Conservation (phyloP, 75 land plant species). For the Larix kaempferi region DNA sequence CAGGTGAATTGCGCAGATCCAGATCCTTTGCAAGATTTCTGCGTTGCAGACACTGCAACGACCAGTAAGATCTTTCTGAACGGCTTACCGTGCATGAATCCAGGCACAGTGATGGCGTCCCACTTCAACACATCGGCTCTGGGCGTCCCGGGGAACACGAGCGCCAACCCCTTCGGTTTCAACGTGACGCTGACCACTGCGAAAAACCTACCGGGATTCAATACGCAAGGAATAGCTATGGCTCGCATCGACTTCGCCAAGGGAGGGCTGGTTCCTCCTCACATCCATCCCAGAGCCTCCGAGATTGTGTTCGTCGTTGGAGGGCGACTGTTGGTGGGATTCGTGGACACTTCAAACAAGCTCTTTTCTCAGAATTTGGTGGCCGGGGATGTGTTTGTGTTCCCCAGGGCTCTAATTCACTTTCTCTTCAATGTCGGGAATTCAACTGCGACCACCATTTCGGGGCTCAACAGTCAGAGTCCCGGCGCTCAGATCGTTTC, state of each 20-base stretch:
- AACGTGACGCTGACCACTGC: slow-evolving; percentile 14
- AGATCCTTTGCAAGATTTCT: slow-evolving; percentile 63
- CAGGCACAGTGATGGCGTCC: slow-evolving; percentile 12
- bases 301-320: slow-evolving; percentile 17
- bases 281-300: slow-evolving; percentile 37
- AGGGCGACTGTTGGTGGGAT: slow-evolving; percentile 28
- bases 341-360: slow-evolving; percentile 24
- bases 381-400: slow-evolving; percentile 33
- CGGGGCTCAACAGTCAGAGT: slow-evolving; percentile 28
- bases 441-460: slow-evolving; percentile 6
- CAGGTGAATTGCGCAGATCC: slow-evolving; percentile 20
- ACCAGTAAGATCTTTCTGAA: slow-evolving; percentile 18
- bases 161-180: slow-evolving; percentile 19
- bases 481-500: slow-evolving; percentile 27
- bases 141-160: slow-evolving; percentile 22
- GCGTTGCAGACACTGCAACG: slow-evolving; percentile 45
- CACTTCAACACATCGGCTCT: slow-evolving; percentile 21
- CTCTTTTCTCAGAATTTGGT: slow-evolving; percentile 22
- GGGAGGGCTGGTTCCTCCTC: slow-evolving; percentile 33
- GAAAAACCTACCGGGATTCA: slow-evolving; percentile 31
- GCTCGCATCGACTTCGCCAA: slow-evolving; percentile 26
- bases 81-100: slow-evolving; percentile 53
- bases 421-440: slow-evolving; percentile 28
- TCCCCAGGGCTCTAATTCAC: slow-evolving; percentile 37
- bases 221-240: slow-evolving; percentile 41